A percentile compares a stretch with the other conserved stretches of the same genome.
Evolutionary conservation across 2,329 filamentous ascomycete genomes (phyloP).

Genomic region (Fusarium pilosicola): DNA sequence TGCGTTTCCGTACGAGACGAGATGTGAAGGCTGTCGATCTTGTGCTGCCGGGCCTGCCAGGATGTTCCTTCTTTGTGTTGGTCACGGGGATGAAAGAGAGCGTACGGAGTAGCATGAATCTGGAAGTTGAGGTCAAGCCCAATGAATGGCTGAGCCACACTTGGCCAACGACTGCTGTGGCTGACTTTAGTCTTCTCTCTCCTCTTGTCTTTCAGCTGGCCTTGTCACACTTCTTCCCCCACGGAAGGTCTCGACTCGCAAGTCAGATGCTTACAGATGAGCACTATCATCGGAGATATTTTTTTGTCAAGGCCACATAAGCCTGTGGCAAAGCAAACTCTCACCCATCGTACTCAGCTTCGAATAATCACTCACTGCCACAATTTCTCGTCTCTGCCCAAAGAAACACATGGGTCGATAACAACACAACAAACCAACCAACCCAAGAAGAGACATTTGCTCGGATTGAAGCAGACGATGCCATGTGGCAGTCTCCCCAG

Average conservation of each 20-base stretch:
- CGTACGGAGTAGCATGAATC: not conserved
- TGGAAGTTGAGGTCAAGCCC: conserved; percentile 5
- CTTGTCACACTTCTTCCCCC: conserved; percentile 14
- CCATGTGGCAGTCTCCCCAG: conserved; percentile 35
- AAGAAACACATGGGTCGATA: conserved; percentile 6
- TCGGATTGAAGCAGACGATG: conserved; percentile 30
- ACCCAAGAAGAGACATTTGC: not conserved
- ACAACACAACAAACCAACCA: conserved; percentile 3
- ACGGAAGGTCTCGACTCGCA: not conserved
- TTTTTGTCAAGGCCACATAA: conserved; percentile 24
- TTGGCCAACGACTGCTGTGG: conserved; percentile 15
- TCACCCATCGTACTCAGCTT: not conserved
- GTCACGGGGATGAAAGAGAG: conserved; percentile 4
- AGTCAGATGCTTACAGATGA: not conserved
- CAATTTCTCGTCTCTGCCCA: conserved; percentile 18
- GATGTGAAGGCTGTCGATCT: conserved; percentile 24
- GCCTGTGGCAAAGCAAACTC: conserved; percentile 21
- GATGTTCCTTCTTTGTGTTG: conserved; percentile 18
- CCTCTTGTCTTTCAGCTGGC: conserved; percentile 31
- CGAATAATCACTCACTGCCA: conserved; percentile 5
- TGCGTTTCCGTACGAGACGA: conserved; percentile 5
- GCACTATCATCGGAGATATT: not conserved
- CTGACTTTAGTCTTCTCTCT: not conserved
- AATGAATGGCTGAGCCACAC: conserved; percentile 19
- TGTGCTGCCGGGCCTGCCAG: conserved; percentile 10